A percentile compares a stretch with the other conserved stretches of the same genome.
phyloP scores from a whole-genome alignment of 2,329 filamentous ascomycete species.

The Rhynchosporium agropyri region DNA sequence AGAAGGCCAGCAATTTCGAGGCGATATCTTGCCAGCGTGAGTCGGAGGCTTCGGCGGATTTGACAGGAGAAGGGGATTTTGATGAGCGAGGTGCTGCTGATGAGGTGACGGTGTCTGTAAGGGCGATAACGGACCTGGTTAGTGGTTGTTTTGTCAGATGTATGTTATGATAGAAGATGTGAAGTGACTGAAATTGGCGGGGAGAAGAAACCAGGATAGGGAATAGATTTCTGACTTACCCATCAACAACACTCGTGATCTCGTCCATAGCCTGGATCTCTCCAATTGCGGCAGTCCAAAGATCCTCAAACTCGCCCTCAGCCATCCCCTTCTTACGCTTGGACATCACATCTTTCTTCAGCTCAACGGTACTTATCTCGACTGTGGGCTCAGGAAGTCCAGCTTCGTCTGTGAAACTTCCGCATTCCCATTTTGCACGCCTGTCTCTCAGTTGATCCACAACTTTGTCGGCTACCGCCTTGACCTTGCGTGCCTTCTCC shows the following conservation, averaged over 20 bases:
- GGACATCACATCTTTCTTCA: conserved; percentile 75
- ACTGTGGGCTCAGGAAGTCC: conserved; percentile 60
- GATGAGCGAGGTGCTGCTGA: conserved; percentile 89
- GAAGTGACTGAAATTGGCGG: not conserved
- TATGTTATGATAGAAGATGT: conserved; percentile 43
- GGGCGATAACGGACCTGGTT: conserved; percentile 78
- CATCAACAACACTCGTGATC: conserved; percentile 52
- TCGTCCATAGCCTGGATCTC: conserved; percentile 69
- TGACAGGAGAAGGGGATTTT: conserved; percentile 84
- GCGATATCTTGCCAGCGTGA: conserved; percentile 85
- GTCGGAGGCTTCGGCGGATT: conserved; percentile 75
- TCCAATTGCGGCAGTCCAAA: conserved; percentile 75
- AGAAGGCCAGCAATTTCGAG: conserved; percentile 70
- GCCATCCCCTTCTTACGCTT: conserved; percentile 82
- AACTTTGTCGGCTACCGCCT: conserved; percentile 83
- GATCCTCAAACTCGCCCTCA: conserved; percentile 86
- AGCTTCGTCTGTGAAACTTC: conserved; percentile 65
- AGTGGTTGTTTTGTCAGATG: conserved; percentile 64
- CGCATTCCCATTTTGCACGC: conserved; percentile 88
- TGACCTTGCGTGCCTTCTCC: conserved; percentile 84
- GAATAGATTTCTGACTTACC: conserved; percentile 52
- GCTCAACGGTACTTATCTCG: conserved; percentile 67
- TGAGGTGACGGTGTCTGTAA: conserved; percentile 72
- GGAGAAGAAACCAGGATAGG: not conserved
- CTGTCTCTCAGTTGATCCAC: conserved; percentile 84